Base-by-base conservation (phyloP, 306 rosid species). In the Acacia acuminata region DNA sequence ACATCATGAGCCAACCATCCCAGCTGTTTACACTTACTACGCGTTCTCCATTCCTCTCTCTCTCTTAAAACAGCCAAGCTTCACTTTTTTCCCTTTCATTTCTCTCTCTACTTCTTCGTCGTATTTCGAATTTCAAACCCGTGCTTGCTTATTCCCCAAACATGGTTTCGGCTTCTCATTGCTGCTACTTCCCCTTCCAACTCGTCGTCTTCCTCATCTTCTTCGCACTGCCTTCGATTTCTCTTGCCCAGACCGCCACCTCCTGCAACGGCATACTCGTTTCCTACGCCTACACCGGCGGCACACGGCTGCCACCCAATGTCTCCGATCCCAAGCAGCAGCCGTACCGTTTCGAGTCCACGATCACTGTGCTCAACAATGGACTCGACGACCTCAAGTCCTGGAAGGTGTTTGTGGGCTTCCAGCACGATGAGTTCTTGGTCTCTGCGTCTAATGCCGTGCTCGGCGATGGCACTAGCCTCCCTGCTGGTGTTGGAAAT, bases 321-420 rank as follows among this genome's bases (percentile, higher is more conserved):
- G 38, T 83, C 36, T 63, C 91, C 44, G 76, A 73, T 44, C 71
- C 60, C 0, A 3, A 76, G 2, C 14, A 7, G 3, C 98, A 94
- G 82, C 88, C 93, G 0, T 91, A 86, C 87, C 83, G 93, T 32
- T 92, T 94, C 82, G 91, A 92, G 81, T 94, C 98, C 0, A 55
- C 77, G n/a, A 85, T 94, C 7, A 88, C 86, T 0, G 89, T 94
- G 22, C 93, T 92, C 76, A 94, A 92, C 90, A 90, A 90, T 77
- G 98, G 94, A 22, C 83, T 55, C 0, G 84, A 85, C 7, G 93
- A 90, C 55, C 93, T 94, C 65, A 86, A 92, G 83, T 84, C 96
- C 1, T 94, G 97, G 98, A 86, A 58, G 63, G 97, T 86, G 50
- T 92, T 86, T 61, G 92, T 96, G 17, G 97, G 96, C 60, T 96